Percentiles rank a stretch among this genome's conserved stretches.
Conservation (phyloP, 148 eudicot genomes). For the Pharnaceum exiguum region DNA sequence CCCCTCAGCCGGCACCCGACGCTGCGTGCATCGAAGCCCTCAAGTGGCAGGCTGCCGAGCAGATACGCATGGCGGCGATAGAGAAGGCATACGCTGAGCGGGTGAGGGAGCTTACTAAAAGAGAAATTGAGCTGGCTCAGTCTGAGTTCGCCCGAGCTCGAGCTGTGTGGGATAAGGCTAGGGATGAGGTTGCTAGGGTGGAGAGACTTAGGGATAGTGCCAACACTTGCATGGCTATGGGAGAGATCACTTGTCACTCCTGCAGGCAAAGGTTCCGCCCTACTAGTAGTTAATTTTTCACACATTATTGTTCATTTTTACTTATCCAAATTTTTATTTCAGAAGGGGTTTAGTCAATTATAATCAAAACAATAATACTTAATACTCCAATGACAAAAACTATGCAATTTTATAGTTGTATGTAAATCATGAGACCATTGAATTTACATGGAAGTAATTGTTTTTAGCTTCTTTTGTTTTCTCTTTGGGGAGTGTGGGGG, state of each 20-base stretch:
- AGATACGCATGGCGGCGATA: conserved; percentile 60
- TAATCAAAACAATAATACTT: too few relatives aligned
- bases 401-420: too few relatives aligned
- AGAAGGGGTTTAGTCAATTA: too few relatives aligned
- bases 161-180: conserved; percentile 73
- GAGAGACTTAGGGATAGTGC: conserved; percentile 59
- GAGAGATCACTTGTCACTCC: conserved; percentile 72
- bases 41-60: conserved; percentile 82
- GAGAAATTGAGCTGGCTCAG: conserved; percentile 84
- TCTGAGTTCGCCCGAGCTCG: conserved; percentile 80
- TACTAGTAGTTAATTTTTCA: background rate
- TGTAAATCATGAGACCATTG: too few relatives aligned
- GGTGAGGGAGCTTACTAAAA: conserved; percentile 66
- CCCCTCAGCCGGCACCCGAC: background rate
- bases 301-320: background rate
- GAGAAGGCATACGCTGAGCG: conserved; percentile 91
- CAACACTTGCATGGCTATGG: conserved; percentile 55
- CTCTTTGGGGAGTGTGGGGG: too few relatives aligned
- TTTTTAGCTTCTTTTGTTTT: background rate
- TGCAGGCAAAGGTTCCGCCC: conserved; percentile 78
- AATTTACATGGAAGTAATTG: background rate
- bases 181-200: conserved; percentile 60
- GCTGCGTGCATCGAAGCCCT: conserved; percentile 37
- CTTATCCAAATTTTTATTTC: background rate
- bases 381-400: too few relatives aligned